Evolutionary conservation across 2,329 filamentous ascomycete genomes (phyloP), one percentile per base, ranked within the genome.

Genomic region (Dothideomycetes sp.): DNA sequence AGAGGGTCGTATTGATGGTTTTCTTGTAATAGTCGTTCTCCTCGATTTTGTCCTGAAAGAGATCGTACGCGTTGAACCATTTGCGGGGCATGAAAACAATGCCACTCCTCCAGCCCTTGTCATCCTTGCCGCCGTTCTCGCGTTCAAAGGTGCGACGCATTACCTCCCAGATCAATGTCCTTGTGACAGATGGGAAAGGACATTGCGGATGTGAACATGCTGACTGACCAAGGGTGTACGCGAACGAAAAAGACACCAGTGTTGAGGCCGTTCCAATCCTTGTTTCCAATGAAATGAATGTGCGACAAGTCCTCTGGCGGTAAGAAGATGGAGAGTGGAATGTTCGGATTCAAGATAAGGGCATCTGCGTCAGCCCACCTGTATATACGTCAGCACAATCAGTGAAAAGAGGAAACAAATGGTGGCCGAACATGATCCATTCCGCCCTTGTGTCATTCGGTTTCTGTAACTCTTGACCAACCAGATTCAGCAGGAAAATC

Each of bases 31-130:
- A 30, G 11, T 29, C 17, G 9, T 10, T 9, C 6, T 18, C 25
- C 10, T 28, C 24, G 12, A 38, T 19, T 17, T 39, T 18, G 18
- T 15, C 15, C 13, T 20, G 25, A 7, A 20, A 19, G 2, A 39
- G n/a, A 31, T 62, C 53, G 33, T 65, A 67, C 1, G 60, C 59
- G 42, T 67, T 67, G 51, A 67, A 65, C 63, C 61, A 65, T 5
- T 62, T 47, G 43, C 65, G 62, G 5, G 64, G 63, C 35, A 61
- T 56, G 20, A 57, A 50, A 4, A 59, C 55, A 13, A 60, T 49
- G 40, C 59, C 36, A 8, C 27, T 31, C 10, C 18, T 20, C 18
- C 27, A 39, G 48, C 11, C 52, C 41, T 30, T 28, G 19, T 31
- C 36, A 18, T 39, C 27, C 13, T 11, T 23, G n/a, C 36, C 36